Evolutionary conservation across 768 basidiomycete genomes (phyloP).

Genomic region (Agrocybe chaxingu): DNA sequence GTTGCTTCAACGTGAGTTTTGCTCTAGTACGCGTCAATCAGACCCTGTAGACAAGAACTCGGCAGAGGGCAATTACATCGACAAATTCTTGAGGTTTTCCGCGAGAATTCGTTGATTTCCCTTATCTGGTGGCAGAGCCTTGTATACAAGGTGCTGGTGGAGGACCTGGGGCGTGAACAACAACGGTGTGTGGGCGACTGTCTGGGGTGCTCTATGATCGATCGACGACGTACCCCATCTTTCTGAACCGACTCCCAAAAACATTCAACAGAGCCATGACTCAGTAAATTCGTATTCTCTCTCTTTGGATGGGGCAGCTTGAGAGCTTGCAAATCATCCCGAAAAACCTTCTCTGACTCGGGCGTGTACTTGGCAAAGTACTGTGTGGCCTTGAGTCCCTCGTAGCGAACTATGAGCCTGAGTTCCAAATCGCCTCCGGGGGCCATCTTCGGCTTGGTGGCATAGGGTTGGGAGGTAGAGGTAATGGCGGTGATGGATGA

Average conservation of each 20-base stretch:
- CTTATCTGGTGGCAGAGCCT: constrained; percentile 7
- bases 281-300: constrained; percentile 28
- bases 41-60: not conserved
- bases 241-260: constrained; percentile 19
- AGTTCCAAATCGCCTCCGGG: constrained; percentile 16
- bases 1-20: not conserved
- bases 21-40: not conserved
- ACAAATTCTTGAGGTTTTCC: constrained; percentile 19
- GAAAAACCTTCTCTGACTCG: constrained; percentile 24
- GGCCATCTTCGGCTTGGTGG: not conserved
- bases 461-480: too few relatives aligned
- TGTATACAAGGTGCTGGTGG: constrained; percentile 15
- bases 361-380: constrained; percentile 27
- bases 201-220: constrained; percentile 1
- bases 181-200: not conserved
- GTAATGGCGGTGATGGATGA: too few relatives aligned
- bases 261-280: constrained; percentile 27
- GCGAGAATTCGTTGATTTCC: constrained; percentile 7
- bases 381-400: constrained; percentile 32
- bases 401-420: constrained; percentile 29
- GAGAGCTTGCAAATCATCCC: constrained; percentile 30
- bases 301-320: constrained; percentile 37
- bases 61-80: constrained; percentile 21
- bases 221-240: constrained; percentile 16
- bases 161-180: constrained; percentile 13